Conservation (phyloP, 805 yeast species). For the Candida khao-thaluensis region DNA sequence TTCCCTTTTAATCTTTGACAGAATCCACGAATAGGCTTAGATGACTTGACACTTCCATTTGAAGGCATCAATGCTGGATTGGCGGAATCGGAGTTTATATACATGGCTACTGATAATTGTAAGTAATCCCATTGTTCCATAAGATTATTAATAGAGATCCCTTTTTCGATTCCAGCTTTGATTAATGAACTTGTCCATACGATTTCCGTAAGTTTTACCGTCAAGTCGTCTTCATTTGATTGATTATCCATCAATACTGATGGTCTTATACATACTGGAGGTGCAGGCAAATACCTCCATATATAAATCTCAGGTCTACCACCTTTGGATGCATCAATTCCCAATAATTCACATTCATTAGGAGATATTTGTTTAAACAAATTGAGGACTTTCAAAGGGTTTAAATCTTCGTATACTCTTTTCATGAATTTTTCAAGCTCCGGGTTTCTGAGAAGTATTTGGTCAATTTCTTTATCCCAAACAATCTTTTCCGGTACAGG, state of each 20-base stretch:
- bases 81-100: slow-evolving; percentile 93
- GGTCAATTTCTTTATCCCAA: slow-evolving; percentile 86
- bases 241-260: slow-evolving; percentile 92
- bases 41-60: slow-evolving; percentile 47
- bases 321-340: slow-evolving; percentile 80
- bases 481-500: slow-evolving; percentile 76
- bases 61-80: slow-evolving; percentile 77
- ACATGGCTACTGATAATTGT: slow-evolving; percentile 94
- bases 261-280: slow-evolving; percentile 98
- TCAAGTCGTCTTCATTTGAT: slow-evolving; percentile 94
- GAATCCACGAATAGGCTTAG: slow-evolving; percentile 87
- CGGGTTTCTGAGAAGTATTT: slow-evolving; percentile 71
- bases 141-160: slow-evolving; percentile 85
- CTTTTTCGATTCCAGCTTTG: slow-evolving; percentile 92
- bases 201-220: slow-evolving; percentile 92
- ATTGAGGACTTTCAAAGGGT: slow-evolving; percentile 85
- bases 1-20: slow-evolving; percentile 98
- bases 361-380: slow-evolving; percentile 84
- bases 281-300: slow-evolving; percentile 97
- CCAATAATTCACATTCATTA: slow-evolving; percentile 87
- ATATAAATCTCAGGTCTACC: slow-evolving; percentile 96
- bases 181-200: slow-evolving; percentile 96
- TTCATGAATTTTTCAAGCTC: slow-evolving; percentile 85
- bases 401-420: slow-evolving; percentile 88
- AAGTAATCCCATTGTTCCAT: slow-evolving; percentile 99